A percentile compares a stretch with the other conserved stretches of the same genome.
These are phyloP conservation scores for Aspergillus sp. DNA, from an alignment of 2,329 filamentous ascomycete genomes.

Conservation along the genomic window DNA sequence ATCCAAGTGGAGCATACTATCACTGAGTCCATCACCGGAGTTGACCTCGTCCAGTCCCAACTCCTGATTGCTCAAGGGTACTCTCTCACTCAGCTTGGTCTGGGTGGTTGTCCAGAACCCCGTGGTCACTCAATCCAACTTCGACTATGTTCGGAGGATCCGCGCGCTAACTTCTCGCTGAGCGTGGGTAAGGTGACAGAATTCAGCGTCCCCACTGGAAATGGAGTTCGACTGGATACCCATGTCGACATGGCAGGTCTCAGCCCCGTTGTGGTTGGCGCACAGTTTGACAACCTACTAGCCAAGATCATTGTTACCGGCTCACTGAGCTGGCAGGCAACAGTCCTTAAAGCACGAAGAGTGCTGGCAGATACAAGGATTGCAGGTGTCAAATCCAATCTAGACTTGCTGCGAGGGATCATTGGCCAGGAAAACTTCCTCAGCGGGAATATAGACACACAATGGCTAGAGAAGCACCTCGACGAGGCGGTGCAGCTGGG, in stretches of 20 bases:
- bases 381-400: constrained; percentile 59
- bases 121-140: constrained; percentile 51
- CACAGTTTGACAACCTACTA: constrained; percentile 60
- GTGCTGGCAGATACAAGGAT: constrained; percentile 58
- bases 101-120: constrained; percentile 23
- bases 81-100: constrained; percentile 37
- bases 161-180: constrained; percentile 53
- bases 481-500: constrained; percentile 38
- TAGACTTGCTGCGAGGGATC: constrained; percentile 56
- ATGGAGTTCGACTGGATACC: constrained; percentile 59
- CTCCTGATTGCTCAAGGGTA: constrained; percentile 55
- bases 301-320: constrained; percentile 60
- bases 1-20: constrained; percentile 64
- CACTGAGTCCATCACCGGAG: constrained; percentile 55
- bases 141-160: constrained; percentile 58
- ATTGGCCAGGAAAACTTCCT: constrained; percentile 53
- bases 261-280: constrained; percentile 45
- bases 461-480: constrained; percentile 58
- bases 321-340: constrained; percentile 51
- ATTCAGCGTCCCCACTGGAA: constrained; percentile 56
- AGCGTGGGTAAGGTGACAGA: constrained; percentile 60
- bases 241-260: constrained; percentile 47
- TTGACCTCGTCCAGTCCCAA: constrained; percentile 58
- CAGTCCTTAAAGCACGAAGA: constrained; percentile 54
- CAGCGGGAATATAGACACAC: constrained; percentile 51